A percentile compares a stretch with the other conserved stretches of the same genome.
Conservation (phyloP, 140 eudicot species). For the Oenanthe javanica region DNA sequence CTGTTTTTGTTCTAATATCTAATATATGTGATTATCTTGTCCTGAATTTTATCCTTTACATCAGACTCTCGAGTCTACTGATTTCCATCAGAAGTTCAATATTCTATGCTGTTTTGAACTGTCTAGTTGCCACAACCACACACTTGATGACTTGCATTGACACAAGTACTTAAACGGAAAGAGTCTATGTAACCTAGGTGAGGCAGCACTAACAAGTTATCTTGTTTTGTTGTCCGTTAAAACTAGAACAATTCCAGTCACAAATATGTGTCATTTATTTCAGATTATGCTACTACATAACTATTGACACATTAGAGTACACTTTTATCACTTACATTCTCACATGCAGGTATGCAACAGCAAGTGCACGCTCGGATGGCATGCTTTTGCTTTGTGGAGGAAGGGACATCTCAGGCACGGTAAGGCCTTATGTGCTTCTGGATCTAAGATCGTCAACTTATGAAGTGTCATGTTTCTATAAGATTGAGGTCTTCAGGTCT, state of each 20-base stretch:
- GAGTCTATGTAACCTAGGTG: neutral
- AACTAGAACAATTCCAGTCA: neutral
- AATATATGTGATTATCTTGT: neutral
- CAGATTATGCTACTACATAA: neutral
- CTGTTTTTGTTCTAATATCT: neutral
- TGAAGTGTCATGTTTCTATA: constrained; percentile 4
- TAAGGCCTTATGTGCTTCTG: constrained; percentile 24
- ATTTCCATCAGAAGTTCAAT: neutral
- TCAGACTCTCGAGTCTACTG: neutral
- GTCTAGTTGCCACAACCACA: neutral
- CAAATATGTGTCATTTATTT: neutral
- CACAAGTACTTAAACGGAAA: neutral
- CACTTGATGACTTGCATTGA: neutral
- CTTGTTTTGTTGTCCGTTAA: neutral
- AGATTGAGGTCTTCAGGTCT: constrained; percentile 39
- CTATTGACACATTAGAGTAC: neutral
- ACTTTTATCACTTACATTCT: constrained; percentile 5
- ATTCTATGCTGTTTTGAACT: neutral
- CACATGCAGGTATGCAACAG: constrained; percentile 81
- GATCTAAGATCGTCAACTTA: neutral
- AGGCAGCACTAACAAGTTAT: neutral
- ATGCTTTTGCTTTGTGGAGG: constrained; percentile 99
- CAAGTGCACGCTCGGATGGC: constrained; percentile 98
- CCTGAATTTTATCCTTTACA: neutral
- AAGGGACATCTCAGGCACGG: constrained; percentile 93